Evolutionary conservation across 768 basidiomycete species (phyloP).

Genomic region (Amanita molliuscula): DNA sequence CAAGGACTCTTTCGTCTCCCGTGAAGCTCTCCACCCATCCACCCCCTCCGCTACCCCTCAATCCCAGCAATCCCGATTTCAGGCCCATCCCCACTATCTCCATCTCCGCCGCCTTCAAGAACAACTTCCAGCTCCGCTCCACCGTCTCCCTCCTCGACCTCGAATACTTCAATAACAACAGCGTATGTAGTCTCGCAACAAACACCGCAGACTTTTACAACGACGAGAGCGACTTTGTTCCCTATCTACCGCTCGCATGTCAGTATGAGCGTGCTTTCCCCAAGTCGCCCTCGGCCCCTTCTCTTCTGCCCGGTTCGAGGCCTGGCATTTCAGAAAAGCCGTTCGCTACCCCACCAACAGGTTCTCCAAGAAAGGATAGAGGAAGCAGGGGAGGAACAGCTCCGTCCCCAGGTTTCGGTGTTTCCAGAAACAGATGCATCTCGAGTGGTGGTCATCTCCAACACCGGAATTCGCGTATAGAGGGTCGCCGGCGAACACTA

Average conservation of each 20-base stretch:
- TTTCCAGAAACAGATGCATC: not conserved
- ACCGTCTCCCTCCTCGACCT: constrained; percentile 5
- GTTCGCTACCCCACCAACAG: not conserved
- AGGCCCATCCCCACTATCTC: constrained; percentile 5
- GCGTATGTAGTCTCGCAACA: constrained; percentile 5
- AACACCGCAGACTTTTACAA: constrained; percentile 7
- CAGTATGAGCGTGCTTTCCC: constrained; percentile 14
- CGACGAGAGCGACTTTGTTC: constrained; percentile 11
- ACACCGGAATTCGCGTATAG: not conserved
- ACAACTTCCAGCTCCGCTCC: constrained; percentile 4
- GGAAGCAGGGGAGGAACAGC: not conserved
- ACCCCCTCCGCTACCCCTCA: not conserved
- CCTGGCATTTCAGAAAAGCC: not conserved
- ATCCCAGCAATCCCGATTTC: not conserved
- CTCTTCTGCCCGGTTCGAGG: not conserved
- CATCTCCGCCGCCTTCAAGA: constrained; percentile 2
- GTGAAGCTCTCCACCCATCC: not conserved
- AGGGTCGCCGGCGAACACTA: not conserved
- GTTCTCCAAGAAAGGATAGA: not conserved
- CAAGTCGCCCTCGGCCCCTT: not conserved
- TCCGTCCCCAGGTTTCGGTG: not conserved
- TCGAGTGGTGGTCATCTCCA: not conserved
- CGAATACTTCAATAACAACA: constrained; percentile 5
- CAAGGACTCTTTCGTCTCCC: constrained; percentile 1
- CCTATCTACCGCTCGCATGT: constrained; percentile 15